Evolutionary conservation across 2,329 filamentous ascomycete species (phyloP), one percentile per base, ranked within the genome.

Genomic region (Ceratocystis variospora): DNA sequence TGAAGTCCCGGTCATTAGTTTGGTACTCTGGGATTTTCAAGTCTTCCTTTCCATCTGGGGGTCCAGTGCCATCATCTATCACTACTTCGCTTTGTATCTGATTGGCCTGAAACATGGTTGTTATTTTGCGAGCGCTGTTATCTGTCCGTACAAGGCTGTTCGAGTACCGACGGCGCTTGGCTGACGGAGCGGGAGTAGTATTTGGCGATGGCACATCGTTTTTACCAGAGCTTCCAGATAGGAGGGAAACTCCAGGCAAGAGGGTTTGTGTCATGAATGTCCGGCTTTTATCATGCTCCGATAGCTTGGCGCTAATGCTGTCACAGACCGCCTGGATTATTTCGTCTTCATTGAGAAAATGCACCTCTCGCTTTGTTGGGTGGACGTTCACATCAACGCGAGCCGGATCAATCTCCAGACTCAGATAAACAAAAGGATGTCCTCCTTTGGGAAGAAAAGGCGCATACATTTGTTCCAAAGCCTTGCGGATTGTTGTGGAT

Each of bases 361-460:
- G 94, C 22, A 99, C 94, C 73, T 99, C 93, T 63, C 90, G 83
- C 75, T 99, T 99, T 0, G 94, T 99, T 0, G 94, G 94, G 74
- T 99, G 94, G 0, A 99, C 88, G 71, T 99, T 99, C 73, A 99
- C 95, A 74, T 99, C 94, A 3, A 99, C 90, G 64, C 93, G 82
- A 31, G 88, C 85, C 1, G 94, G 93, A 71, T 97, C 92, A 67
- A 99, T 96, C 68, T 96, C 89, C 1, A 99, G 81, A 72, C 87
- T 94, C 31, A 99, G 80, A 73, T 99, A 99, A 67, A 93, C 80
- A 73, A 97, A 99, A 0, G 94, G 94, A 73, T 96, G 94, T 1
- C 91, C 90, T 44, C 89, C 90, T 76, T 97, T 99, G 0, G 94
- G 94, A 3, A 99, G 78, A 70, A 96, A 97, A 1, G 83, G 79